These are phyloP conservation scores for Aspergillus olivimuriae DNA, from an alignment of 495 filamentous ascomycete genomes.

Conservation along the genomic window DNA sequence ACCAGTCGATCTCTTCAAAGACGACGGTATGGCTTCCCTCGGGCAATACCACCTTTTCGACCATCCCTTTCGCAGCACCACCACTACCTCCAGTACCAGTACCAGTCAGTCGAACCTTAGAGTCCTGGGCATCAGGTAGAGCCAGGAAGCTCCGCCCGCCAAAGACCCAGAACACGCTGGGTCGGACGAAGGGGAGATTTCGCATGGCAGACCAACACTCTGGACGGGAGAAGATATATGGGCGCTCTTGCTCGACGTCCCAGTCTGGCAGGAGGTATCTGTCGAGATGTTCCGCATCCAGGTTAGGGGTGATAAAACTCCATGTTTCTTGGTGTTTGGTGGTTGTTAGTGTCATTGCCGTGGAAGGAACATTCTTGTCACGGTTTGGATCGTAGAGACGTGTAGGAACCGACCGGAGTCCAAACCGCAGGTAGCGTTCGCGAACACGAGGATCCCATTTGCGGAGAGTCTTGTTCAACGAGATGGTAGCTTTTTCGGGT, in stretches of 20 bases:
- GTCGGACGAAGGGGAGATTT: slow-evolving; percentile 51
- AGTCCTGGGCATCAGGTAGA: slow-evolving; percentile 32
- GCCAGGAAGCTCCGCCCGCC: slow-evolving; percentile 51
- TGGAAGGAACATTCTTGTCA: slow-evolving; percentile 19
- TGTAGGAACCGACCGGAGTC: slow-evolving; percentile 44
- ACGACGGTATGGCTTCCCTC: slow-evolving; percentile 61
- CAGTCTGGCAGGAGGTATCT: slow-evolving; percentile 48
- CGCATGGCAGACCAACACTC: slow-evolving; percentile 39
- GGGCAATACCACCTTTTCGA: slow-evolving; percentile 50
- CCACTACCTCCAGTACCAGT: slow-evolving; percentile 62
- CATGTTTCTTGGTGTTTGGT: slow-evolving; percentile 56
- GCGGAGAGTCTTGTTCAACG: slow-evolving; percentile 11
- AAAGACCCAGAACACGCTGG: slow-evolving; percentile 63
- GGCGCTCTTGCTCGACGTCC: slow-evolving; percentile 26
- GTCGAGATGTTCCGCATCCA: slow-evolving; percentile 20
- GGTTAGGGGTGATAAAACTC: slow-evolving; percentile 18
- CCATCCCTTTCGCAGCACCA: slow-evolving; percentile 49
- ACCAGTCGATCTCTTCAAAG: slow-evolving; percentile 54
- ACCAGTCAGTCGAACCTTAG: slow-evolving; percentile 61
- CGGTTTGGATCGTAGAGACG: slow-evolving; percentile 25
- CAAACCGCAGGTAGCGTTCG: slow-evolving; percentile 42
- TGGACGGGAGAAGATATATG: slow-evolving; percentile 11
- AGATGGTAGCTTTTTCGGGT: background rate
- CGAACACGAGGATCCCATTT: slow-evolving; percentile 54
- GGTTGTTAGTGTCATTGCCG: slow-evolving; percentile 50